phyloP scores from a whole-genome alignment of 176 grass and related monocot species.

The Phoenix roebelenii region DNA sequence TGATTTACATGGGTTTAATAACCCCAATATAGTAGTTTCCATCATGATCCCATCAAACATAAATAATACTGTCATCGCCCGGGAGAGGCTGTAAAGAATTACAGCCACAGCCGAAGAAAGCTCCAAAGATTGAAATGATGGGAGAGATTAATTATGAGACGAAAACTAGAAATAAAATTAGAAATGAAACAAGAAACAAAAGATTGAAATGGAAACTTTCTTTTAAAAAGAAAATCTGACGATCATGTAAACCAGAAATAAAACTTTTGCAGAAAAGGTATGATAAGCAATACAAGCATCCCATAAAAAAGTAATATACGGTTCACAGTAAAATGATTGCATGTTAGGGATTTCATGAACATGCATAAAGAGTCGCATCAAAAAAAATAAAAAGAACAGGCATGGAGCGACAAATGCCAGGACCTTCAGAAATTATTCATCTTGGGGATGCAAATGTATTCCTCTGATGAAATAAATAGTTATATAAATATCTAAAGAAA shows the following conservation, averaged over 20 bases:
- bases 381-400: not conserved
- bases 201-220: not conserved
- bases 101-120: constrained; percentile 54
- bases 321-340: not conserved
- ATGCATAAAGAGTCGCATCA: constrained; percentile 20
- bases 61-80: constrained; percentile 15
- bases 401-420: constrained; percentile 23
- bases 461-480: constrained; percentile 36
- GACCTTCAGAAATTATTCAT: constrained; percentile 19
- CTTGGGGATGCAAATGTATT: constrained; percentile 28
- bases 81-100: constrained; percentile 8
- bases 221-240: not conserved
- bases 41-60: constrained; percentile 33
- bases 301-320: constrained; percentile 35
- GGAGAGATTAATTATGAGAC: constrained; percentile 44
- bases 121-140: constrained; percentile 22
- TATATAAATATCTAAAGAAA: no score
- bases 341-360: not conserved
- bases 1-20: no score
- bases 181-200: not conserved
- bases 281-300: constrained; percentile 79
- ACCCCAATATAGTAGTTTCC: not conserved
- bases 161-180: constrained; percentile 42
- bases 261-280: constrained; percentile 10
- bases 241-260: not conserved